Evolutionary conservation across 2,329 filamentous ascomycete genomes (phyloP), one percentile per base, ranked within the genome.

Genomic region (Tympanopsis confertula): DNA sequence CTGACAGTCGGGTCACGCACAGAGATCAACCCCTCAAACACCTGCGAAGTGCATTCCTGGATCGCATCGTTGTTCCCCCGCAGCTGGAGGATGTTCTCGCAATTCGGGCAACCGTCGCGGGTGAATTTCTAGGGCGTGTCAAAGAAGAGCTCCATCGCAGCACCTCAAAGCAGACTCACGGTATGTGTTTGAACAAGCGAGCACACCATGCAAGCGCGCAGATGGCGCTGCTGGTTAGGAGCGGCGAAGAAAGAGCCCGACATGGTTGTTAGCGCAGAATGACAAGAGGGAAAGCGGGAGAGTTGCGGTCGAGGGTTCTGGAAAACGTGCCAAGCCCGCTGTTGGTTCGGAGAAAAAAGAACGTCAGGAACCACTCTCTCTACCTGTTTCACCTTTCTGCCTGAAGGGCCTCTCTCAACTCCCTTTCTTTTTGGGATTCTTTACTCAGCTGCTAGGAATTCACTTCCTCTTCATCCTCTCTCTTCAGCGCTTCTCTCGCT

Each of bases 151-250:
- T 13, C 35, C 10, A 10, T 10, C 7, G 19, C 5, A 22, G 5
- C 17, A 37, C 26, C 13, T 12, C 12, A 35, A 35, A 17, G 24
- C n/a, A 28, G 24, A 47, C 56, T 44, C 50, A 69, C 65, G 41
- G 54, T 59, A 45, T 68, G 61, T 26, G 68, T 60, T 48, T 72
- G 72, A 37, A 80, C 72, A 48, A 79, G 68, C 39, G 71, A 71
- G 66, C 76, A 81, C 48, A 81, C 71, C 71, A 81, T 77, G 61
- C 76, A 81, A 48, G 76, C 76, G 54, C 76, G 75, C 47, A 78
- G 66, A 45, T 65, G 62, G 53, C 73, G 71, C 51, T 67, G 63
- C 53, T 71, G 67, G 49, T 56, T 59, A 12, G 67, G 59, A 24
- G 67, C 52, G 45, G 69, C 65, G 54, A 63, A 69, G 47, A 62